Conservation (phyloP, 2,329 filamentous ascomycete genomes). For the Diaporthe amygdali region DNA sequence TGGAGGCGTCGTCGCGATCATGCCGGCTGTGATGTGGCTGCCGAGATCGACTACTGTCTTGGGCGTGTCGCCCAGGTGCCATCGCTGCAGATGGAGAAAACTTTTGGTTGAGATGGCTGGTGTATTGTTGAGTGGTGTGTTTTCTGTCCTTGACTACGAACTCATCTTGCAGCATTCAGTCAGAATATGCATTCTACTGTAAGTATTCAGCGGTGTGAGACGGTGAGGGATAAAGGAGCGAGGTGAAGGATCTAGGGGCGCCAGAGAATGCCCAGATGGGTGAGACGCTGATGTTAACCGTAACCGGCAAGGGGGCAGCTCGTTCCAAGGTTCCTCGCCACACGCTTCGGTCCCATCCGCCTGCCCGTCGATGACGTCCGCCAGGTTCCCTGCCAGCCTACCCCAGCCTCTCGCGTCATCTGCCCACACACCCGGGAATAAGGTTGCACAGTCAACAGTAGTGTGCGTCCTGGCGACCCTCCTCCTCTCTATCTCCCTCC, state of each 20-base stretch:
- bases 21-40: not conserved
- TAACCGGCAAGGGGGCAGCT: not conserved
- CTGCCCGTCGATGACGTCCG: constrained; percentile 11
- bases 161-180: not conserved
- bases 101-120: not conserved
- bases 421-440: not conserved
- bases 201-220: not conserved
- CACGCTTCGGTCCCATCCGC: constrained; percentile 7
- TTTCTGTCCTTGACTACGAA: not conserved
- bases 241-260: not conserved
- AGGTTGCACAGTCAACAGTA: not conserved
- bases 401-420: constrained; percentile 2
- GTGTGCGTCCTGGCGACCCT: not conserved
- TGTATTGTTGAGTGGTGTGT: not conserved
- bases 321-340: constrained; percentile 11
- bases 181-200: not conserved
- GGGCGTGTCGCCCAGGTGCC: not conserved
- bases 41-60: not conserved
- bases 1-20: constrained; percentile 2
- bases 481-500: not conserved
- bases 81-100: not conserved
- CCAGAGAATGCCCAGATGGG: not conserved
- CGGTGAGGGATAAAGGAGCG: not conserved
- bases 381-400: not conserved
- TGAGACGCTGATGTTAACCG: constrained; percentile 9